Conservation (phyloP, 1,284 basidiomycete genomes). For the Malassezia obtusa region DNA sequence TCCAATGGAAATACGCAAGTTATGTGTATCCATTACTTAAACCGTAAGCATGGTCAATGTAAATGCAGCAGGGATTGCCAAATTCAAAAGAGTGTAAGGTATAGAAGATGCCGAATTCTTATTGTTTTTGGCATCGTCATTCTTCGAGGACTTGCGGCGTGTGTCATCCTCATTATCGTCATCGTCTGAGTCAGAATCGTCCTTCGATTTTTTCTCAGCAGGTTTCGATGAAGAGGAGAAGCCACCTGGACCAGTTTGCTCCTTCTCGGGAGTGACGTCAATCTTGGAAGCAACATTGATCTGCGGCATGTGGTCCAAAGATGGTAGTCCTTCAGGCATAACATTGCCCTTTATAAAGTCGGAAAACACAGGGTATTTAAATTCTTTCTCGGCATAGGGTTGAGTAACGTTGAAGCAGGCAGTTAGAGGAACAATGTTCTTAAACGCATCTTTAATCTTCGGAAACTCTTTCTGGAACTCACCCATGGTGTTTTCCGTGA, state of each 20-base stretch:
- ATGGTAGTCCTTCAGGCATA: conserved; percentile 27
- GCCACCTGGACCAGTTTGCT: conserved; percentile 3
- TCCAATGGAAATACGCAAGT: too few species aligned
- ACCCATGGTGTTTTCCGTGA: conserved; percentile 38
- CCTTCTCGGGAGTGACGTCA: neutral
- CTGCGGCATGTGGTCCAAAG: conserved; percentile 6
- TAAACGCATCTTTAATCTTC: conserved; percentile 33
- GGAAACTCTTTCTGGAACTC: conserved; percentile 35
- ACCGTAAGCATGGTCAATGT: too few species aligned
- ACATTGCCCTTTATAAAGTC: conserved; percentile 31
- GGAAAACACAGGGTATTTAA: conserved; percentile 44
- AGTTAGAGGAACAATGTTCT: conserved; percentile 39
- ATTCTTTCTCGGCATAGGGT: conserved; percentile 50
- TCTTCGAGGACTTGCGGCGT: too few species aligned
- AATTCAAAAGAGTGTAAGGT: too few species aligned
- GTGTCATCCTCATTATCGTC: too few species aligned
- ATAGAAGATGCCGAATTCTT: too few species aligned
- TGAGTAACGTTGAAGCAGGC: conserved; percentile 42
- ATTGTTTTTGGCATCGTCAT: too few species aligned
- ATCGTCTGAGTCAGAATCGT: too few species aligned
- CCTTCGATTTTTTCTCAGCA: neutral
- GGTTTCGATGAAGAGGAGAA: neutral
- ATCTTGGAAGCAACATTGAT: conserved; percentile 9
- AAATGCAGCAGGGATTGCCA: too few species aligned
- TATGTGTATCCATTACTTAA: too few species aligned